Evolutionary conservation across 176 grass and related monocot genomes (phyloP).

Genomic region (Ensete ventricosum): DNA sequence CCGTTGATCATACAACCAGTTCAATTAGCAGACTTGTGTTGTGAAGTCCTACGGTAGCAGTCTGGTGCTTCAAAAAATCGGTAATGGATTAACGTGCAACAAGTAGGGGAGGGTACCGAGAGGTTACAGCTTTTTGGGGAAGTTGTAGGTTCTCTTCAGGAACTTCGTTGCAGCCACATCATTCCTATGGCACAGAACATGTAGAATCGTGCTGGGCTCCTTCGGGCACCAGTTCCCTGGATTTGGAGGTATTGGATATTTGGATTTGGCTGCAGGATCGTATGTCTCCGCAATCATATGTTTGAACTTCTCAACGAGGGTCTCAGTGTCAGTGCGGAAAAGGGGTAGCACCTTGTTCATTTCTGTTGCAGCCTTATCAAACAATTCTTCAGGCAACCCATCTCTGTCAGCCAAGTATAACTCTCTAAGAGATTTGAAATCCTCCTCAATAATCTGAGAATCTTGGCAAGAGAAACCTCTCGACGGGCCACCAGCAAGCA

Average conservation of each 20-base stretch:
- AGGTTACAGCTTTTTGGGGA: conserved; percentile 68
- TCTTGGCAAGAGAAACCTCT: conserved; percentile 65
- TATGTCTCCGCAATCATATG: conserved; percentile 48
- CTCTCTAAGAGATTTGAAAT: conserved; percentile 69
- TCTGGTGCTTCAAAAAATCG: neutral
- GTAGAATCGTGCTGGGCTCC: conserved; percentile 72
- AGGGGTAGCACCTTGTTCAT: conserved; percentile 84
- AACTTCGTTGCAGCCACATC: conserved; percentile 81
- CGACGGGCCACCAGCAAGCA: conserved; percentile 77
- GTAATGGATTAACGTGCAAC: neutral
- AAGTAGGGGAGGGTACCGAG: neutral
- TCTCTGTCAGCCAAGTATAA: conserved; percentile 89
- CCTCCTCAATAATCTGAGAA: conserved; percentile 60
- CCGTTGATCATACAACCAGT: neutral
- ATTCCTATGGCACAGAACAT: conserved; percentile 77
- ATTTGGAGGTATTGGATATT: conserved; percentile 54
- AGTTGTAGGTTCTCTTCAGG: conserved; percentile 85
- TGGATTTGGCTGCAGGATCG: conserved; percentile 42
- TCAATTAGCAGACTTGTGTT: no score
- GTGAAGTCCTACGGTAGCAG: no score
- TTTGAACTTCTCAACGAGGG: conserved; percentile 61
- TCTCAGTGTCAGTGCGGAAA: conserved; percentile 51
- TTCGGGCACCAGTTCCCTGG: conserved; percentile 80
- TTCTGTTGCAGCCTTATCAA: conserved; percentile 76
- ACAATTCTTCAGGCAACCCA: conserved; percentile 83